Conservation (phyloP, 345 rosid species). For the Pelargonium nanum region DNA sequence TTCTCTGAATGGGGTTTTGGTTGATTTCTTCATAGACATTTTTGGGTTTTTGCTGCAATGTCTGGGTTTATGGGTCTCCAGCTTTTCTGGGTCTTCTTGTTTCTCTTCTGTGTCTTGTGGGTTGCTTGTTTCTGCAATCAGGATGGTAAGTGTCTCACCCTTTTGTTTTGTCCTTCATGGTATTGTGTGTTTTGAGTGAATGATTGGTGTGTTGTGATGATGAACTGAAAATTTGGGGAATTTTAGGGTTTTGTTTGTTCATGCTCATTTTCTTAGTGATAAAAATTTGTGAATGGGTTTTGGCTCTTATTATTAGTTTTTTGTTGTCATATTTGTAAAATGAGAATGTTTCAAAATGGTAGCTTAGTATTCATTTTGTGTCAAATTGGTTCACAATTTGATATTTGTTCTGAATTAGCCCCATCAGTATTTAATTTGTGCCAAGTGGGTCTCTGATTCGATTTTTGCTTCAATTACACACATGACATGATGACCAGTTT, state of each 20-base stretch:
- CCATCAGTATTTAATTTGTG: no score
- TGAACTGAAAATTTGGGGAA: no score
- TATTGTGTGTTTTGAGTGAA: neutral
- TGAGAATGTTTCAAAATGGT: no score
- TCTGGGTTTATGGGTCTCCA: constrained; percentile 29
- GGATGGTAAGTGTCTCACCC: constrained; percentile 34
- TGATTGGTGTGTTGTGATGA: neutral
- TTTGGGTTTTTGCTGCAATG: neutral
- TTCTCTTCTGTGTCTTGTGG: constrained; percentile 29
- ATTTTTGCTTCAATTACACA: no score
- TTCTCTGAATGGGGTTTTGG: neutral
- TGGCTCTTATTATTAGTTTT: neutral
- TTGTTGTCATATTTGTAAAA: no score
- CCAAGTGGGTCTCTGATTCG: no score
- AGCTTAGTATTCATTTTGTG: no score
- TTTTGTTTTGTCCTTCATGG: neutral
- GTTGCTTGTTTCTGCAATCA: constrained; percentile 38
- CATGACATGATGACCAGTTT: no score
- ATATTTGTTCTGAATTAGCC: no score
- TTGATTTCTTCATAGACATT: constrained; percentile 1
- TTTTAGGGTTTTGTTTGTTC: no score
- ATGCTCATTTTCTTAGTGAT: no score
- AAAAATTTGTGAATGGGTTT: neutral
- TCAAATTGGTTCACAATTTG: no score
- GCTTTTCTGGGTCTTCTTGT: constrained; percentile 29